Evolutionary conservation across 768 basidiomycete genomes (phyloP).

Genomic region (Mycena filopes): DNA sequence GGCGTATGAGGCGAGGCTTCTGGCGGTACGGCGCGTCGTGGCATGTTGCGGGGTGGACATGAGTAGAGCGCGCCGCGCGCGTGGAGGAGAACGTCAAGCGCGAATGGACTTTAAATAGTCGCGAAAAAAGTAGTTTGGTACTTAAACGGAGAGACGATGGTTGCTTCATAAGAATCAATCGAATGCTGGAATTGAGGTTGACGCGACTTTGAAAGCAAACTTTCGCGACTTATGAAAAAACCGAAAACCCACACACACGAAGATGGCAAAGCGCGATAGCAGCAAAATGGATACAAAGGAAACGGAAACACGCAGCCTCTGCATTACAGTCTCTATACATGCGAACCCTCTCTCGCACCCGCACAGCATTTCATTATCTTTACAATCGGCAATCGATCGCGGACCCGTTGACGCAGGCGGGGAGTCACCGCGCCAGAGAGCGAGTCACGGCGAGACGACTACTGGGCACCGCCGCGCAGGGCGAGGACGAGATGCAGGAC

Average conservation of each 20-base stretch:
- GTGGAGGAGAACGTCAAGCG: not conserved
- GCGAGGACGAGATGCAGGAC: conserved; percentile 96
- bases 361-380: not conserved
- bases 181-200: not conserved
- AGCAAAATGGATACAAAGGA: conserved; percentile 2
- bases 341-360: not conserved
- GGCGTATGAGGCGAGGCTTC: not conserved
- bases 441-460: conserved; percentile 6
- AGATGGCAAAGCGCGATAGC: not conserved
- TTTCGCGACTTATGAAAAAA: not conserved
- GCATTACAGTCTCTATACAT: conserved; percentile 4
- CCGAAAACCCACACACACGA: not conserved
- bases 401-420: too few species aligned
- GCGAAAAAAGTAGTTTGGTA: not conserved
- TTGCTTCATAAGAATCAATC: conserved; percentile 20
- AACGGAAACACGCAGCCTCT: conserved; percentile 2
- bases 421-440: too few species aligned
- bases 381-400: not conserved
- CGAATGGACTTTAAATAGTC: not conserved
- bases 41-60: too few species aligned
- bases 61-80: too few species aligned
- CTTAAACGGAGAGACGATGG: not conserved
- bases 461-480: conserved; percentile 79
- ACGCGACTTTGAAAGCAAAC: not conserved
- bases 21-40: too few species aligned